Evolutionary conservation across 306 rosid species (phyloP).

Genomic region (Datisca glomerata): DNA sequence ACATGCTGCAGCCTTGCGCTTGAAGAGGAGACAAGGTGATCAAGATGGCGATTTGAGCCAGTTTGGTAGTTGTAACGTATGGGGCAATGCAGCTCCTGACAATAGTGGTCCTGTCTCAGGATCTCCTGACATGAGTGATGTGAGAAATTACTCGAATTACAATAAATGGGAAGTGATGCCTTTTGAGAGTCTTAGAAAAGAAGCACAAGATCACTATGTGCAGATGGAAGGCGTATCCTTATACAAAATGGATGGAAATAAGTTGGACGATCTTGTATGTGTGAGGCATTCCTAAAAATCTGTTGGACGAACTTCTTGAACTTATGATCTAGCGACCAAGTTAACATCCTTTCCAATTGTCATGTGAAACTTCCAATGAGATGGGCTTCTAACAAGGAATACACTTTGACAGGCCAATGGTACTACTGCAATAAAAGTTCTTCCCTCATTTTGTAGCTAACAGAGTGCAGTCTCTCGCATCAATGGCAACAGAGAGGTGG

Average conservation of each 20-base stretch:
- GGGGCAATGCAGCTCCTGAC: constrained; percentile 63
- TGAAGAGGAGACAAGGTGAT: constrained; percentile 34
- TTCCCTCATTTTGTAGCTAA: too few species aligned
- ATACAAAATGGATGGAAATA: constrained; percentile 95
- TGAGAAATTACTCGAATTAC: constrained; percentile 59
- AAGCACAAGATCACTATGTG: constrained; percentile 51
- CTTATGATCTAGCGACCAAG: too few species aligned
- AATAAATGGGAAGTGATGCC: constrained; percentile 89
- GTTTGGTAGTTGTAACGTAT: constrained; percentile 88
- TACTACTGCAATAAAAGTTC: too few species aligned
- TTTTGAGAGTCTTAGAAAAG: constrained; percentile 61
- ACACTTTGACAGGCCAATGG: too few species aligned
- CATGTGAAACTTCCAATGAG: too few species aligned
- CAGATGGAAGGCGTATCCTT: constrained; percentile 83
- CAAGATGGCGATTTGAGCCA: constrained; percentile 46
- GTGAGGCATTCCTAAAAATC: constrained; percentile 80
- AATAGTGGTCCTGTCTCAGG: constrained; percentile 69
- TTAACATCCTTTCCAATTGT: too few species aligned
- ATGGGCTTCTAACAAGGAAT: too few species aligned
- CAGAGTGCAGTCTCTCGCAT: too few species aligned
- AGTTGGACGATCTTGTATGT: constrained; percentile 89
- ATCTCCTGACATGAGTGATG: constrained; percentile 77
- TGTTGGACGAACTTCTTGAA: too few species aligned
- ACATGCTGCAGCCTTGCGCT: constrained; percentile 64
- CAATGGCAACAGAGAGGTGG: too few species aligned